Evolutionary conservation across 1,284 basidiomycete genomes (phyloP), one percentile per base, ranked within the genome.

Genomic region (Ustilago vetiveriae): DNA sequence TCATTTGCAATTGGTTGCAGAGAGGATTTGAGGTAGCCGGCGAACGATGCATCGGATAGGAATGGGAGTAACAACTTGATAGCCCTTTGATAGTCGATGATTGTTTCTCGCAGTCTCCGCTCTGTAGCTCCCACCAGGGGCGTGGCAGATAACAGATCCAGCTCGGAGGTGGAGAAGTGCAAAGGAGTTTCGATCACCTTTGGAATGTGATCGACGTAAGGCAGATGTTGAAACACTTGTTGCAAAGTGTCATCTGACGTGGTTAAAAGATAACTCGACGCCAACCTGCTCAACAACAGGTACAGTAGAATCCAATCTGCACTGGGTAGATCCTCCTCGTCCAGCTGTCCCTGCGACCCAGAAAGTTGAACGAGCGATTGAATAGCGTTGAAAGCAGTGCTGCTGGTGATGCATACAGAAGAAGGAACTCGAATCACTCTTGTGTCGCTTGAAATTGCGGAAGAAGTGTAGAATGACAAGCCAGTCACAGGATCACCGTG

Each of bases 171-270:
- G 0, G 42, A 52, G 30, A 56, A 80, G 16, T 68, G 53, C 3
- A 79, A 21, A 5, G 75, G 69, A 0, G 73, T 79, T 5, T 42
- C 43, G 42, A 76, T 62, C 3, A 1, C 10, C 7, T 23, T 21
- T 0, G 78, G 78, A 1, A 80, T 45, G 7, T 68, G 27, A 2
- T 24, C 23, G 3, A 79, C 62, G 41, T 80, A 80, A 0, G 68
- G 42, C 3, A 46, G 30, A 30, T 75, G 77, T 6, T 10, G 13
- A 0, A 69, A 45, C 6, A 54, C 30, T 8, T 14, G 5, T 5
- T 6, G 27, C 21, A 47, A 2, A 21, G 17, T 13, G 1, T 23
- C 24, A 14, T 44, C 44, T 6, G 23, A 24, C 22, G 42, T n/a
- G 3, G 30, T 8, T 11, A 37, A 2, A 4, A 52, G 27, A 11